Percentiles rank a stretch among this genome's conserved stretches.
Evolutionary conservation across 2,329 filamentous ascomycete genomes (phyloP).

Genomic region (Arachnopeziza araneosa): DNA sequence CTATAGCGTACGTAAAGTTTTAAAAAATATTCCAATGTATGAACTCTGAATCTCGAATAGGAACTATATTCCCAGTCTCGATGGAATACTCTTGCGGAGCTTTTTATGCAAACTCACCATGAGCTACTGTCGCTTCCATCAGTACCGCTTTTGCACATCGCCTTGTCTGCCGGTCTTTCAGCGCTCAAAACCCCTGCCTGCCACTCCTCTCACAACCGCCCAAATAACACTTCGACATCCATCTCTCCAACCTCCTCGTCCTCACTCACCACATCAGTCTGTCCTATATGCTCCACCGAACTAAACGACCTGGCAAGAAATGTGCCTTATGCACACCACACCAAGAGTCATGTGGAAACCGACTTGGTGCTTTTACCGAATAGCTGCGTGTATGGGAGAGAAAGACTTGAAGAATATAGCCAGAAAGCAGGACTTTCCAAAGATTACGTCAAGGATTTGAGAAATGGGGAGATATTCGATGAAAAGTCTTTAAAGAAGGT

Average conservation of each 20-base stretch:
- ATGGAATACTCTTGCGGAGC: conserved; percentile 69
- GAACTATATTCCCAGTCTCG: conserved; percentile 67
- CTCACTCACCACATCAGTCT: conserved; percentile 57
- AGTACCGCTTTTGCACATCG: conserved; percentile 81
- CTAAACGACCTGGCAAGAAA: conserved; percentile 84
- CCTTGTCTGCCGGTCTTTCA: conserved; percentile 83
- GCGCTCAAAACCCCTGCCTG: conserved; percentile 94
- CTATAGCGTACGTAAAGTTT: conserved; percentile 34
- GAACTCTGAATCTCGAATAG: conserved; percentile 33
- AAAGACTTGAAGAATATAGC: conserved; percentile 69
- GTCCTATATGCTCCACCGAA: conserved; percentile 93
- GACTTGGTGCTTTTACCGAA: conserved; percentile 86
- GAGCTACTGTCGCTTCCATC: conserved; percentile 76
- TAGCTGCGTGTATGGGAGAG: conserved; percentile 74
- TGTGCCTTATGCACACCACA: conserved; percentile 92
- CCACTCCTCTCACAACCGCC: conserved; percentile 48
- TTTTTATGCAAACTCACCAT: conserved; percentile 85
- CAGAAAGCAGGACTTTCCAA: conserved; percentile 67
- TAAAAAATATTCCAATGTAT: background rate
- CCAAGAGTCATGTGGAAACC: conserved; percentile 84
- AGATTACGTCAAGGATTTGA: conserved; percentile 70
- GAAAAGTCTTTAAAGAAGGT: conserved; percentile 71
- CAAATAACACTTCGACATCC: conserved; percentile 14
- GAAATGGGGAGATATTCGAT: conserved; percentile 63
- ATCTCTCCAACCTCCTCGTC: conserved; percentile 28